phyloP scores from a whole-genome alignment of 371 early-diverging fungal genomes.

The Lichtheimia ramosa region DNA sequence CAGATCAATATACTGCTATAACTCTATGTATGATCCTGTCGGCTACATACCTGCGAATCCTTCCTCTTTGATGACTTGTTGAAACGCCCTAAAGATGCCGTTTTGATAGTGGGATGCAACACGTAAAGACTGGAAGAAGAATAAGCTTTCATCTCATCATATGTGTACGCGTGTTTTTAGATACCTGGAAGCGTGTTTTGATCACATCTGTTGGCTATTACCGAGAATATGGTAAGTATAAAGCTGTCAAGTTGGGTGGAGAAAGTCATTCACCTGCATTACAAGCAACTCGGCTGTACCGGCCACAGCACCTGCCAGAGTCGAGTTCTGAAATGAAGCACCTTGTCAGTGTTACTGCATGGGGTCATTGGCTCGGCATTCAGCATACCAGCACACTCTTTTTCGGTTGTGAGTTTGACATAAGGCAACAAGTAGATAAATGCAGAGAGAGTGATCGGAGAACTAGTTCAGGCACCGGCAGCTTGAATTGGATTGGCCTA shows the following conservation, averaged over 20 bases:
- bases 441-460: background rate
- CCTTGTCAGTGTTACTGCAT: background rate
- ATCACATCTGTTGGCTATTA: conserved; percentile 44
- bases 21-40: background rate
- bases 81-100: conserved; percentile 37
- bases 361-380: background rate
- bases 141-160: background rate
- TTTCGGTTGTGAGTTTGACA: conserved; percentile 12
- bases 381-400: conserved; percentile 10
- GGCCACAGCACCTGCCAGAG: conserved; percentile 16
- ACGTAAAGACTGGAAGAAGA: conserved; percentile 16
- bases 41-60: background rate
- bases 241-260: background rate
- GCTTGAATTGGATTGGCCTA: too few relatives aligned
- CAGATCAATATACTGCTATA: background rate
- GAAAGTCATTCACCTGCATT: conserved; percentile 17
- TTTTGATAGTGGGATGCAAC: conserved; percentile 35
- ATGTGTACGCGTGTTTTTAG: background rate
- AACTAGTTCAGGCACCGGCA: background rate
- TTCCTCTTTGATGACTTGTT: conserved; percentile 10
- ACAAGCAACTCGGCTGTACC: conserved; percentile 17
- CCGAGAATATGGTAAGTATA: background rate
- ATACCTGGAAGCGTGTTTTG: conserved; percentile 46
- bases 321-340: conserved; percentile 13
- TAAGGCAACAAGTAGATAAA: background rate